Evolutionary conservation across 2,329 filamentous ascomycete genomes (phyloP), one percentile per base, ranked within the genome.

Genomic region (Acephala macrosclerotiorum): DNA sequence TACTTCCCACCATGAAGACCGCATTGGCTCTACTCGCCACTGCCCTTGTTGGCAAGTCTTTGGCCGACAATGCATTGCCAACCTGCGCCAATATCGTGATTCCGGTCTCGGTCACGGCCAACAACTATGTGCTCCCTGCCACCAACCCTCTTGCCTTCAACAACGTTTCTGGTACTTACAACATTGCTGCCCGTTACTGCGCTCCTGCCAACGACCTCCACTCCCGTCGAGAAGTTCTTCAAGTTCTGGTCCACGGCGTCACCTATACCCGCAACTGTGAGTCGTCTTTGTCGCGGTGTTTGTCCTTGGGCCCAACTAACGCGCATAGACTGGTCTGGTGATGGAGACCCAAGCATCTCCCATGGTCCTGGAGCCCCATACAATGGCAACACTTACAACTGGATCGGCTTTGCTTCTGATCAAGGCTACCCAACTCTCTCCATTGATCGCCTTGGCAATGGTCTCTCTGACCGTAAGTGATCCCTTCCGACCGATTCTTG

Each of bases 381-480:
- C 49, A 16, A 63, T 29, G 59, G 57, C 9, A 51, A 66, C 3
- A 14, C 51, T n/a, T 74, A 74, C 63, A 65, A 57, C 35, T 75
- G 69, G 72, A 56, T 71, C n/a, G 53, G 58, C 14, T 67, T 64
- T 56, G 72, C 74, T 11, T 71, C 71, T 4, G 45, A 62, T 6
- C 61, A 62, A 35, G 74, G 72, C 8, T 75, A 72, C 42, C 68
- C 71, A 49, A 75, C 74, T 8, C 66, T 75, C 20, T 58, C 72
- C n/a, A 72, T 75, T 60, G 73, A 75, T 56, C 68, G 71, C 26
- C 67, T 74, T 8, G 74, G 74, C 9, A 73, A 70, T 61, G 74
- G 73, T 6, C 14, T 56, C 9, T 72, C 68, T 1, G 58, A 70
- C 11, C 74, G 74, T 53, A 33, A 53, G 49, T 53, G 16, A 1